phyloP scores from a whole-genome alignment of 1,139 yeast genomes.

The Scheffersomyces quercinus region DNA sequence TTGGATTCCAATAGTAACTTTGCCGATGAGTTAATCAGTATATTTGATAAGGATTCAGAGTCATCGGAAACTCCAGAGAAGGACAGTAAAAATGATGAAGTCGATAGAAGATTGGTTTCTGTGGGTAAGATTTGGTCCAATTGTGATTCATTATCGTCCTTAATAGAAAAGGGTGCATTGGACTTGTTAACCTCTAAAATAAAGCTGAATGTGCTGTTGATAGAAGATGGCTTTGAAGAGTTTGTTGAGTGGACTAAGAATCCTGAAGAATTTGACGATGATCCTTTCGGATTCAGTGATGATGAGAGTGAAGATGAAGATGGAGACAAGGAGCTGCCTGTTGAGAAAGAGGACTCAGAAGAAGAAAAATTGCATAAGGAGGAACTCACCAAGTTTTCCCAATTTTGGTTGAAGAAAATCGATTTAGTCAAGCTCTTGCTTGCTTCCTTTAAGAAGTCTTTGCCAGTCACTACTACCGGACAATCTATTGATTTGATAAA shows the following conservation, averaged over 20 bases:
- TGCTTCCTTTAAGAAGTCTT: conserved; percentile 55
- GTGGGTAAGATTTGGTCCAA: conserved; percentile 68
- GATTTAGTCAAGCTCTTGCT: conserved; percentile 56
- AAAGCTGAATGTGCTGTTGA: conserved; percentile 44
- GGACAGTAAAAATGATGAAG: conserved; percentile 12
- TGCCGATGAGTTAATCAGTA: conserved; percentile 26
- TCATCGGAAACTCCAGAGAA: conserved; percentile 23
- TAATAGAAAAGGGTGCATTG: conserved; percentile 49
- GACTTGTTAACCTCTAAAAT: conserved; percentile 51
- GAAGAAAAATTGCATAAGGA: conserved; percentile 14
- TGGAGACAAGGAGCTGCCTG: conserved; percentile 18
- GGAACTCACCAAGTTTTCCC: conserved; percentile 40
- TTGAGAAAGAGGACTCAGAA: conserved; percentile 18
- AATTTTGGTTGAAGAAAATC: conserved; percentile 52
- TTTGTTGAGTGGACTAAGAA: conserved; percentile 66
- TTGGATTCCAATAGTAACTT: conserved; percentile 24
- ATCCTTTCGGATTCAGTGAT: conserved; percentile 40
- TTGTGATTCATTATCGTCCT: conserved; percentile 47
- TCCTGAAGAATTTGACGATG: conserved; percentile 51
- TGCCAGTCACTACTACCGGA: conserved; percentile 42
- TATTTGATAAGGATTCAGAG: conserved; percentile 21
- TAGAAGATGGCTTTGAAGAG: conserved; percentile 66
- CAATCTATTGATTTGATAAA: conserved; percentile 37
- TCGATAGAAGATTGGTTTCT: conserved; percentile 43
- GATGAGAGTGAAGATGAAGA: conserved; percentile 29